Evolutionary conservation across 768 basidiomycete genomes (phyloP).

Genomic region (Termitomyces sp.): DNA sequence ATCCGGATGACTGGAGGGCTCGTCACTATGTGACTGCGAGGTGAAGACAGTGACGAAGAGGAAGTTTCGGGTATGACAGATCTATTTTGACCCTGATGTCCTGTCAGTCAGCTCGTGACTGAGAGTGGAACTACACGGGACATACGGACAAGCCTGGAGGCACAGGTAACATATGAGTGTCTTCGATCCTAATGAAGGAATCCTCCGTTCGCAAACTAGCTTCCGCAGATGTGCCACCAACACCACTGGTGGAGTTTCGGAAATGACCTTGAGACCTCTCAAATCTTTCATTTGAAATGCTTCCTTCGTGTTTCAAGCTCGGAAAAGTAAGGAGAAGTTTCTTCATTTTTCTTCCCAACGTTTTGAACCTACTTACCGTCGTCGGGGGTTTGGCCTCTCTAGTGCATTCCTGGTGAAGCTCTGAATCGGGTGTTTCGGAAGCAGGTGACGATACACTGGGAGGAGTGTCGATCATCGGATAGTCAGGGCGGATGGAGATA

Average conservation of each 20-base stretch:
- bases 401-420: neutral
- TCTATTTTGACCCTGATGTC: slow-evolving; percentile 8
- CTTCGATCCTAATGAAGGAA: neutral
- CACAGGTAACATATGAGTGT: slow-evolving; percentile 6
- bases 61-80: slow-evolving; percentile 14
- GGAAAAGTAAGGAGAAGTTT: slow-evolving; percentile 14
- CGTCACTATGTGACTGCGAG: neutral
- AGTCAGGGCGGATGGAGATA: slow-evolving; percentile 7
- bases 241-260: neutral
- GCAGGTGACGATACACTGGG: neutral
- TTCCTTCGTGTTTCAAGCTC: neutral
- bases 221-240: neutral
- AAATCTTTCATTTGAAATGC: neutral
- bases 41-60: slow-evolving; percentile 3
- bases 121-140: neutral
- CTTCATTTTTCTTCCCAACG: slow-evolving; percentile 22
- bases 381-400: neutral
- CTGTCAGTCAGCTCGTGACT: neutral
- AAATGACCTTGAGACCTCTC: neutral
- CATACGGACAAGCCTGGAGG: slow-evolving; percentile 24
- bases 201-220: neutral
- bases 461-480: neutral
- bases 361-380: slow-evolving; percentile 19
- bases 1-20: slow-evolving; percentile 14
- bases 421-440: neutral